Evolutionary conservation across 306 rosid genomes (phyloP).

Genomic region (Chamaecrista fasciculata): DNA sequence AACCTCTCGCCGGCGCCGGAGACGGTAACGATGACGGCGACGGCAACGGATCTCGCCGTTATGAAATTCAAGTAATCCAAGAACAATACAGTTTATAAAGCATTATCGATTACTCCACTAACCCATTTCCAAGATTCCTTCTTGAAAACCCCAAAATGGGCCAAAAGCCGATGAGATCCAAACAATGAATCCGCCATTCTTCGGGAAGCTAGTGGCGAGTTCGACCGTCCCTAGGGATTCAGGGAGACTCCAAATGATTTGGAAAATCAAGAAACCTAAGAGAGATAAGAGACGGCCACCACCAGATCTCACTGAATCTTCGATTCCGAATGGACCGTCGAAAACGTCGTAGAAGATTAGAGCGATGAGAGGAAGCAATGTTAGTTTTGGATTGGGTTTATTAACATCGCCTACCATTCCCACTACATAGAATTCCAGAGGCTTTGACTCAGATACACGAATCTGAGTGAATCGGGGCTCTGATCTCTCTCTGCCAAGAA

Average conservation of each 20-base stretch:
- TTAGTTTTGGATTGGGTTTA: slow-evolving; percentile 56
- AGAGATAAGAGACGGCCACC: slow-evolving; percentile 80
- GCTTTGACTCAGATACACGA: too few species aligned
- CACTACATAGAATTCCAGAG: too few species aligned
- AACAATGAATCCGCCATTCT: slow-evolving; percentile 77
- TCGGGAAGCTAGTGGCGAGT: slow-evolving; percentile 82
- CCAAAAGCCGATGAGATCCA: slow-evolving; percentile 87
- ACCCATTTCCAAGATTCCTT: slow-evolving; percentile 95
- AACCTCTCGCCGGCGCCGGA: too few species aligned
- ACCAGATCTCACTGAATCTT: slow-evolving; percentile 75
- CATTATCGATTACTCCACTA: slow-evolving; percentile 94
- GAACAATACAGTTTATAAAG: slow-evolving; percentile 83
- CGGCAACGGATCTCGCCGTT: too few species aligned
- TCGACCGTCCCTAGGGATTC: slow-evolving; percentile 89
- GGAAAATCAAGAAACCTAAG: slow-evolving; percentile 75
- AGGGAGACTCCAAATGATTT: slow-evolving; percentile 80
- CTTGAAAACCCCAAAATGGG: slow-evolving; percentile 91
- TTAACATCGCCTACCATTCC: slow-evolving; percentile 36
- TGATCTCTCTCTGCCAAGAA: too few species aligned
- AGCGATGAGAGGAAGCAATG: slow-evolving; percentile 79
- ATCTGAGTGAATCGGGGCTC: too few species aligned
- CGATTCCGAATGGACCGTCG: slow-evolving; percentile 90
- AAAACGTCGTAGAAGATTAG: slow-evolving; percentile 89
- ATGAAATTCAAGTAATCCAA: slow-evolving; percentile 87
- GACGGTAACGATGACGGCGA: too few species aligned